These are phyloP conservation scores for Phialophora chinensis DNA, from an alignment of 2,329 filamentous ascomycete species.

Conservation along the genomic window DNA sequence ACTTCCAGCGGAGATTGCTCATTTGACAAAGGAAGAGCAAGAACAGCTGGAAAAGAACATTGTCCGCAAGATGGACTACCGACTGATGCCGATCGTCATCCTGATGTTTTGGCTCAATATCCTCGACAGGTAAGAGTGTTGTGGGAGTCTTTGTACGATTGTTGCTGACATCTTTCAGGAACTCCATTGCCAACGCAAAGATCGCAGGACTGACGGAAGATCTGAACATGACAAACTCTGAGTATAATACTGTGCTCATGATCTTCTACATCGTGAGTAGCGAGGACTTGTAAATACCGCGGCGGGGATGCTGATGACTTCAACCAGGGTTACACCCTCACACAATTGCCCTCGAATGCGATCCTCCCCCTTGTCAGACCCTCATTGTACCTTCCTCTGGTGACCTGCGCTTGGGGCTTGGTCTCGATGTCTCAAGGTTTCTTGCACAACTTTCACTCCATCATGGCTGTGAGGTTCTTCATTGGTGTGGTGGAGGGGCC, in stretches of 20 bases:
- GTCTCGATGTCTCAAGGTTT: conserved; percentile 55
- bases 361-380: conserved; percentile 46
- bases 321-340: conserved; percentile 60
- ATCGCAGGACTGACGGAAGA: conserved; percentile 58
- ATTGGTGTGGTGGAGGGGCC: conserved; percentile 59
- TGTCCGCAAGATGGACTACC: conserved; percentile 71
- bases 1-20: too few species aligned
- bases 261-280: conserved; percentile 55
- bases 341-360: conserved; percentile 52
- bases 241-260: conserved; percentile 49
- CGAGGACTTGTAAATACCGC: too few species aligned
- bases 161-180: background rate
- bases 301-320: too few species aligned
- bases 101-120: conserved; percentile 42
- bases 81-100: conserved; percentile 61
- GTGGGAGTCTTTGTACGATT: too few species aligned
- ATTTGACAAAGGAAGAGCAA: conserved; percentile 52
- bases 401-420: conserved; percentile 41
- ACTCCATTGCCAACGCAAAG: conserved; percentile 58
- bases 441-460: conserved; percentile 57
- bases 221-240: conserved; percentile 39
- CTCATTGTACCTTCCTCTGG: conserved; percentile 17
- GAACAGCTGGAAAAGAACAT: conserved; percentile 61
- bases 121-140: background rate
- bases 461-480: conserved; percentile 50